Base-by-base conservation (phyloP, 2,329 filamentous ascomycete species). In the Cordyceps tenuipes region DNA sequence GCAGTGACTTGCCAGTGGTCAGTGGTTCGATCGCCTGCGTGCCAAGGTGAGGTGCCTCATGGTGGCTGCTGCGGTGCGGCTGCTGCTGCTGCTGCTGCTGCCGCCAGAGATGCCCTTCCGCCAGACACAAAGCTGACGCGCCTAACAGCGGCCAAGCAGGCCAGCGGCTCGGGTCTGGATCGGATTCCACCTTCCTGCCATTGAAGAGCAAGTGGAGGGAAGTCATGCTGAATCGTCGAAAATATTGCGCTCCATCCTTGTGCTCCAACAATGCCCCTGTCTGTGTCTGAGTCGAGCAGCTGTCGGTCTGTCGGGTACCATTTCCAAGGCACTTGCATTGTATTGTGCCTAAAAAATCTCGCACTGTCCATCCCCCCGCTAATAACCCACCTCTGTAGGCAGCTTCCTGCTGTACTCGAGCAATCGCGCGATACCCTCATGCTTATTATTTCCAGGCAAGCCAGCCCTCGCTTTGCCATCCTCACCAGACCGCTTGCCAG, bases 301-400 rank as follows among this genome's bases (percentile, higher is more conserved):
- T 47, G 44, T 57, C 54, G 44, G 44, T 46, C 44, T 49, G 44
- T 50, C 55, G 55, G 55, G 55, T 57, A 50, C 55, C 23, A 49
- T 50, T 41, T 50, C 55, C 55, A 47, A 36, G 29, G 23, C 43
- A 46, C 5, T 23, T 17, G 17, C 21, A 3, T 4, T 23, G 23
- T 23, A 2, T 49, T 17, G 47, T 52, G 50, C 50, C n/a, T 43
- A 13, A 54, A 44, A 54, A 54, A 26, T 26, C 41, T 46, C 26
- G 52, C 41, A 46, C 47, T 43, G 39, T 43, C 39, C 39, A 43
- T 15, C 39, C 39, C 39, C 23, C 23, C 23, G 23, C 23, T 43
- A n/a, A 15, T 9, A 10, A 10, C 34, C 12, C 9, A 43, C 17
- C 5, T n/a, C 12, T 15, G 39, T 43, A 5, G 12, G 39, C 41